A percentile compares a stretch with the other conserved stretches of the same genome.
Evolutionary conservation across 371 early-diverging fungal species (phyloP).

Genomic region (Batrachochytrium dendrobatidis): DNA sequence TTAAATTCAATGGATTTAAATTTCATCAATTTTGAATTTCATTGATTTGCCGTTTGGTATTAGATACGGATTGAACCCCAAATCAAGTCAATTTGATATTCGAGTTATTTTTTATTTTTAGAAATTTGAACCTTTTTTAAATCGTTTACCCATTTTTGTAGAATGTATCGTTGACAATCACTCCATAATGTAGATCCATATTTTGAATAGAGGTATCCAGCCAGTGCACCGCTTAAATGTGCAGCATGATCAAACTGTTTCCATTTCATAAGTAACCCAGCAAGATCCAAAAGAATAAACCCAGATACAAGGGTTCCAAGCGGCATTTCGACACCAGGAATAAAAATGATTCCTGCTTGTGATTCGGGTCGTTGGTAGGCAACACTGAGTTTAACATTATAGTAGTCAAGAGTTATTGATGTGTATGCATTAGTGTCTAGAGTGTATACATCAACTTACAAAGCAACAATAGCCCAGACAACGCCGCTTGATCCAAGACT

Average conservation of each 20-base stretch:
- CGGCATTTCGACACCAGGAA: conserved; percentile 19
- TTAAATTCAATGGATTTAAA: too few relatives aligned
- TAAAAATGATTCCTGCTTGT: conserved; percentile 18
- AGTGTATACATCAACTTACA: conserved; percentile 4
- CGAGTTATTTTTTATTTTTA: too few relatives aligned
- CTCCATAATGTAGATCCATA: not conserved
- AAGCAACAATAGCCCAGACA: conserved; percentile 12
- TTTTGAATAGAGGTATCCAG: conserved; percentile 13
- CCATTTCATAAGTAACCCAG: conserved; percentile 19
- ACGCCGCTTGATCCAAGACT: conserved; percentile 22
- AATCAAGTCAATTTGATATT: too few relatives aligned
- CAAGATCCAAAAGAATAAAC: conserved; percentile 16
- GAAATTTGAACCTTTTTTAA: too few relatives aligned
- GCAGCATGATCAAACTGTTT: conserved; percentile 22
- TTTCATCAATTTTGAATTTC: too few relatives aligned
- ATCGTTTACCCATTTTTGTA: too few relatives aligned
- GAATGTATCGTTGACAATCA: too few relatives aligned
- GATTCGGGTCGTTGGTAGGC: conserved; percentile 11
- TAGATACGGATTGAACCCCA: too few relatives aligned
- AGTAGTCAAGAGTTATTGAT: not conserved
- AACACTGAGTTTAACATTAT: not conserved
- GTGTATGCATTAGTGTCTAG: not conserved
- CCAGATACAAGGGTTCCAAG: conserved; percentile 14
- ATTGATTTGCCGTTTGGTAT: too few relatives aligned
- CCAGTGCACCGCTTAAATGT: conserved; percentile 18